Conservation (phyloP, 2,329 filamentous ascomycete genomes). For the Fusarium setosum region DNA sequence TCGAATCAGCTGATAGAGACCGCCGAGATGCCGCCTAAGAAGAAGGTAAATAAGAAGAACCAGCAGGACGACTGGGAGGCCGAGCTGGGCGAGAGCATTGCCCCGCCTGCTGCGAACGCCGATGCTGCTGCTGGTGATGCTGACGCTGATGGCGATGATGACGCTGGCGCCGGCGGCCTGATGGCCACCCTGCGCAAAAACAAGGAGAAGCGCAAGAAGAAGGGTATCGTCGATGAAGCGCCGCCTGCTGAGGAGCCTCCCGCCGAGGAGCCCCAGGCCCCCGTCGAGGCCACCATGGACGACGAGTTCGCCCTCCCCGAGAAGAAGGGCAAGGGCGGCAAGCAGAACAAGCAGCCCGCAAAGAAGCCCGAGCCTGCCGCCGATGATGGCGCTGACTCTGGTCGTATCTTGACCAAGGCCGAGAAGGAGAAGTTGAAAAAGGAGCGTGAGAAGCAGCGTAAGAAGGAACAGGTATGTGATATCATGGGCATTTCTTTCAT, state of each 20-base stretch:
- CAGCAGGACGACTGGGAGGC: slow-evolving; percentile 95
- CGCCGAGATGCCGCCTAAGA: slow-evolving; percentile 87
- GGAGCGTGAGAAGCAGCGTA: slow-evolving; percentile 97
- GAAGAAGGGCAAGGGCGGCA: slow-evolving; percentile 76
- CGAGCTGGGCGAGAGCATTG: slow-evolving; percentile 83
- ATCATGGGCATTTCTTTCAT: background rate
- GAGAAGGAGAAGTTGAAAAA: slow-evolving; percentile 99
- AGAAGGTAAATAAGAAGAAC: slow-evolving; percentile 86
- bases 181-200: slow-evolving; percentile 86
- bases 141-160: slow-evolving; percentile 65
- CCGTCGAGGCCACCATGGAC: slow-evolving; percentile 83
- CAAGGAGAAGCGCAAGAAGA: slow-evolving; percentile 90
- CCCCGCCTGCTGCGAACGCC: slow-evolving; percentile 64
- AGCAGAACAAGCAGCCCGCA: slow-evolving; percentile 51
- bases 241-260: slow-evolving; percentile 63
- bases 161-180: slow-evolving; percentile 71
- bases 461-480: slow-evolving; percentile 87
- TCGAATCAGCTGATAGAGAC: slow-evolving; percentile 31
- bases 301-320: slow-evolving; percentile 88
- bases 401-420: slow-evolving; percentile 90
- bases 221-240: slow-evolving; percentile 77
- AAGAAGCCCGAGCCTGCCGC: slow-evolving; percentile 62
- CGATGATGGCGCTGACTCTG: slow-evolving; percentile 66
- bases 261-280: slow-evolving; percentile 77
- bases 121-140: slow-evolving; percentile 60